Conservation (phyloP, 176 grass and related monocot species). For the Aegilops sharonensis region DNA sequence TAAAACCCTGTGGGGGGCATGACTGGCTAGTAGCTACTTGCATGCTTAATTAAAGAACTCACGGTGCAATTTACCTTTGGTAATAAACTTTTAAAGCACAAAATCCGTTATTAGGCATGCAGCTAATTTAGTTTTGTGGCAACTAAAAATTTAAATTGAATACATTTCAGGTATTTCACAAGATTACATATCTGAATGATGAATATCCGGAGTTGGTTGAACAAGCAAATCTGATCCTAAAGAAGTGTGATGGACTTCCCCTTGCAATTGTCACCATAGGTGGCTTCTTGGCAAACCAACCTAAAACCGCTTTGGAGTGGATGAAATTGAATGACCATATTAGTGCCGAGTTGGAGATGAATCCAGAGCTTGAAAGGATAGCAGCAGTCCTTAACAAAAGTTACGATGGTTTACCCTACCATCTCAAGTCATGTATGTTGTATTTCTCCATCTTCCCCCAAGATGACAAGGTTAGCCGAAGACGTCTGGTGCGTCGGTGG, state of each 20-base stretch:
- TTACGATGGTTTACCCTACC: conserved; percentile 5
- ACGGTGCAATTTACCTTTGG: neutral
- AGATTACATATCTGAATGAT: conserved; percentile 3
- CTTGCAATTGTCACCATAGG: conserved; percentile 16
- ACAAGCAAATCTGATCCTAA: conserved; percentile 6
- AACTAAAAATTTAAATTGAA: neutral
- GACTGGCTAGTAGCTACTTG: neutral
- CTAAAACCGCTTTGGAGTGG: conserved; percentile 12
- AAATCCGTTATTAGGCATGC: neutral
- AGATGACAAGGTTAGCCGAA: conserved; percentile 2
- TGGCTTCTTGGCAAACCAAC: conserved; percentile 17
- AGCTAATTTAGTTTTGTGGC: neutral
- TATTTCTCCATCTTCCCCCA: conserved; percentile 14
- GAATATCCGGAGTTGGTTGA: conserved; percentile 1
- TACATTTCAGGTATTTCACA: conserved; percentile 16
- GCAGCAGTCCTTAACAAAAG: conserved; percentile 13
- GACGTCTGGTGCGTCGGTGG: conserved; percentile 5
- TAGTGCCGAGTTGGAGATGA: conserved; percentile 4
- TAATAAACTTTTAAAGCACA: neutral
- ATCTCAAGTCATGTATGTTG: conserved; percentile 14
- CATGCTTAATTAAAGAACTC: neutral
- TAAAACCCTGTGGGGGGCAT: neutral
- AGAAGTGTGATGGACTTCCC: conserved; percentile 23
- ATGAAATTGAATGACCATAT: conserved; percentile 14
- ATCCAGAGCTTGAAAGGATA: conserved; percentile 11